Evolutionary conservation across 805 yeast species (phyloP), one percentile per base, ranked within the genome.

Genomic region (baker's yeast (Saccharomyces cerevisiae)): DNA sequence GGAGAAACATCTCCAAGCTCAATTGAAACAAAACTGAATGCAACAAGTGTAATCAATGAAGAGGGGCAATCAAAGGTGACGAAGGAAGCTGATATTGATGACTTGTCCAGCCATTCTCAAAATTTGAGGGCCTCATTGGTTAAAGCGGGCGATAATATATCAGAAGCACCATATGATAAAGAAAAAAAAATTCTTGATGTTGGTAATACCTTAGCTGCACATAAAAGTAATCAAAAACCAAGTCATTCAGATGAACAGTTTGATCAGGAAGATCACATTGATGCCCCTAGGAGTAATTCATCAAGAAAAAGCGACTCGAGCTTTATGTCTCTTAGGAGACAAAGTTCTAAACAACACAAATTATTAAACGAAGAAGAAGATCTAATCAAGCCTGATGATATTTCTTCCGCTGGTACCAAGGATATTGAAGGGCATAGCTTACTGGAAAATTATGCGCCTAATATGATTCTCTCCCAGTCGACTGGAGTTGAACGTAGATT

Each of bases 381-480:
- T 57, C 55, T 65, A 56, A 61, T 60, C 57, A 58, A 61, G 55
- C 49, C 50, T 62, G 14, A 61, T 54, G n/a, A 58, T 60, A 46
- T 52, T 46, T 50, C 61, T 6, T 55, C 56, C 21, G 32, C 48
- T 46, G 27, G 29, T 11, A 50, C 28, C 9, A 47, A 49, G 17
- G n/a, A 22, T n/a, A 41, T 24, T 2, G n/a, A 8, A 24, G 46
- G 41, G 4, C 5, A 36, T 41, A 27, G 22, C 48, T 21, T 17
- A 17, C 13, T 47, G 4, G 31, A 47, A 47, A 47, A 28, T 24
- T 73, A 71, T 54, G 63, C 71, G 48, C 77, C 75, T n/a, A 66
- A 68, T 52, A 72, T 74, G 74, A 74, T 75, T 6, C 66, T 79
- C 4, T 79, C 83, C 2, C 83, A 79, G 58, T 78, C 83, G 0